phyloP scores from a whole-genome alignment of 2,329 filamentous ascomycete species.

The Juglanconis juglandina region DNA sequence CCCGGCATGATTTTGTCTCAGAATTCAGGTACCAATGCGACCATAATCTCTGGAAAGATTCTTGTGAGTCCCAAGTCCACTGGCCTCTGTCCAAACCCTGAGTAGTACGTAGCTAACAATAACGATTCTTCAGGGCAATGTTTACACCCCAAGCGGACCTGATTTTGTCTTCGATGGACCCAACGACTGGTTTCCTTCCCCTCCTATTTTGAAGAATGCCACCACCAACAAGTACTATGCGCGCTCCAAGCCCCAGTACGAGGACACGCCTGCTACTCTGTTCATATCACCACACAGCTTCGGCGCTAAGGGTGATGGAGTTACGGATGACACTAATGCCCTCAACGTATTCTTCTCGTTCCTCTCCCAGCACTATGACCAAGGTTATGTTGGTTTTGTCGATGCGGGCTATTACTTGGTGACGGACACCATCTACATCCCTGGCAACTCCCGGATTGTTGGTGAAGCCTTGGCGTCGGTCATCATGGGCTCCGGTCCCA shows the following conservation, averaged over 20 bases:
- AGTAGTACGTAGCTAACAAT: not conserved
- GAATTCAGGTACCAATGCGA: not conserved
- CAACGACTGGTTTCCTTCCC: constrained; percentile 45
- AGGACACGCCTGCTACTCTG: constrained; percentile 44
- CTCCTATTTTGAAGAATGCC: constrained; percentile 51
- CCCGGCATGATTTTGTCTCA: constrained; percentile 34
- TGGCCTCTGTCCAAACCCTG: not conserved
- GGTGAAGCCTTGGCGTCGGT: constrained; percentile 53
- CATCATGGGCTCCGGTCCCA: constrained; percentile 53
- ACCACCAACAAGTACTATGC: constrained; percentile 39
- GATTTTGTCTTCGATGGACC: constrained; percentile 46
- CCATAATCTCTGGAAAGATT: constrained; percentile 7
- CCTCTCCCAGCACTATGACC: constrained; percentile 32
- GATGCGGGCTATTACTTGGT: constrained; percentile 64
- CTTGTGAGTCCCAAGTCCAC: constrained; percentile 3
- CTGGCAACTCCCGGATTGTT: constrained; percentile 49
- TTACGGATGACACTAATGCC: constrained; percentile 55
- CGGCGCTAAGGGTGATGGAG: constrained; percentile 67
- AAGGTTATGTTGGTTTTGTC: constrained; percentile 55
- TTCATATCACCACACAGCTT: constrained; percentile 61
- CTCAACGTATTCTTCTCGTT: constrained; percentile 29
- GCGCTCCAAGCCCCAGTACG: constrained; percentile 64
- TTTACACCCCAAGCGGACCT: constrained; percentile 51
- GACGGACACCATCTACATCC: constrained; percentile 49
- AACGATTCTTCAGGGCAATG: constrained; percentile 51